Conservation (phyloP, 306 rosid genomes). For the Castanea crenata region DNA sequence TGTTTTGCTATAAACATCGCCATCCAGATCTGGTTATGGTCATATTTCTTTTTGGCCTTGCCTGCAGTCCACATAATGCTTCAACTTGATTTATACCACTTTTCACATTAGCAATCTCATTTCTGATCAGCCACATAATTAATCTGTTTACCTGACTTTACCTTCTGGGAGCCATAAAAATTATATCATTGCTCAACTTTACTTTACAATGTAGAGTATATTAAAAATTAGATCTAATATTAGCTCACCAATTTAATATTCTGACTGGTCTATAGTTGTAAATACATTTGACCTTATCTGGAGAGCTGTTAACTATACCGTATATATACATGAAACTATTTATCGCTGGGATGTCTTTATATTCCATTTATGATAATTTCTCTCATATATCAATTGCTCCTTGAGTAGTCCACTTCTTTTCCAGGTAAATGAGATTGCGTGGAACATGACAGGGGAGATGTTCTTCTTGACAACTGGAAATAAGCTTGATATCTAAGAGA, state of each 20-base stretch:
- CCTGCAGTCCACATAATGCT: neutral
- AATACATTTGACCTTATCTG: neutral
- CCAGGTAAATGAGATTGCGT: slow-evolving; percentile 95
- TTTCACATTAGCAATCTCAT: neutral
- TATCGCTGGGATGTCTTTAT: neutral
- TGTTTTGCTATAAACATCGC: neutral
- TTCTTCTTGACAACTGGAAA: slow-evolving; percentile 93
- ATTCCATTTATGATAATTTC: neutral
- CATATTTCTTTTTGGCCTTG: neutral
- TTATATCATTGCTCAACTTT: neutral
- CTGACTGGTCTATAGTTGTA: slow-evolving; percentile 17
- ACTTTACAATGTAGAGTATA: neutral
- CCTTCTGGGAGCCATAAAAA: neutral
- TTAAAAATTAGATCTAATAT: too few relatives aligned
- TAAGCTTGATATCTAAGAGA: slow-evolving; percentile 30
- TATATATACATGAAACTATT: neutral
- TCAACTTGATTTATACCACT: neutral
- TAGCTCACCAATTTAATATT: slow-evolving; percentile 2
- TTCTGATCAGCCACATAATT: neutral
- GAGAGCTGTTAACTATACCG: neutral
- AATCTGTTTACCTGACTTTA: neutral
- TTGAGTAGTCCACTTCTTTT: slow-evolving; percentile 1
- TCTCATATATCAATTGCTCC: slow-evolving; percentile 5
- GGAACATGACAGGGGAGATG: slow-evolving; percentile 95
- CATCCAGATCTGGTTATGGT: neutral